Percentiles rank a stretch among this genome's conserved stretches.
Conservation (phyloP, 306 rosid genomes). For the Alnus glutinosa region DNA sequence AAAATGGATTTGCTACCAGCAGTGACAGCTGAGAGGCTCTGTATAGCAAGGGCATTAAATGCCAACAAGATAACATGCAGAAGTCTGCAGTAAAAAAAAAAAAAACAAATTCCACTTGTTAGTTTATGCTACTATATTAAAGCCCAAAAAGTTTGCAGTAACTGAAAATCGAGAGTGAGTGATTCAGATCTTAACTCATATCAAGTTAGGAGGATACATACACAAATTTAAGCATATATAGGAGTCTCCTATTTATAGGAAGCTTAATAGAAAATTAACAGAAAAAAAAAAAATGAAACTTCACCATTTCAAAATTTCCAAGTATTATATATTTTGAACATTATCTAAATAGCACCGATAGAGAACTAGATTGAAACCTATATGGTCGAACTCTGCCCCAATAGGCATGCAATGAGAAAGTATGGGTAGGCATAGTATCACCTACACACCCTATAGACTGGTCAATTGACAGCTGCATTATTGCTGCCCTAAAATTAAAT, state of each 20-base stretch:
- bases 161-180: not conserved
- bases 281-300: not conserved
- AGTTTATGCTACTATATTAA: conserved; percentile 19
- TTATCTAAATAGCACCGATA: conserved; percentile 4
- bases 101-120: conserved; percentile 16
- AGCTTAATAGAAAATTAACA: not conserved
- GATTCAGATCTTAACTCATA: not conserved
- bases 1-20: conserved; percentile 68
- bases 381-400: not conserved
- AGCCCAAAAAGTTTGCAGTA: conserved; percentile 10
- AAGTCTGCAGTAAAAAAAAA: conserved; percentile 54
- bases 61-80: conserved; percentile 67
- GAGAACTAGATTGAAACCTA: conserved; percentile 12
- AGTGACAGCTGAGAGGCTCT: conserved; percentile 51
- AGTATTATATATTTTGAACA: not conserved
- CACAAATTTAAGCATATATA: not conserved
- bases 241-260: too few relatives aligned
- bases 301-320: not conserved
- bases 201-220: not conserved
- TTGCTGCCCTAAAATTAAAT: not conserved
- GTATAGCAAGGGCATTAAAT: conserved; percentile 54
- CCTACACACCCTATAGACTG: not conserved
- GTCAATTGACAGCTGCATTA: not conserved
- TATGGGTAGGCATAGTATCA: not conserved
- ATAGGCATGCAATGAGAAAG: not conserved